Conservation (phyloP, 352 stramenopile genomes). For the Phytophthora idaei region DNA sequence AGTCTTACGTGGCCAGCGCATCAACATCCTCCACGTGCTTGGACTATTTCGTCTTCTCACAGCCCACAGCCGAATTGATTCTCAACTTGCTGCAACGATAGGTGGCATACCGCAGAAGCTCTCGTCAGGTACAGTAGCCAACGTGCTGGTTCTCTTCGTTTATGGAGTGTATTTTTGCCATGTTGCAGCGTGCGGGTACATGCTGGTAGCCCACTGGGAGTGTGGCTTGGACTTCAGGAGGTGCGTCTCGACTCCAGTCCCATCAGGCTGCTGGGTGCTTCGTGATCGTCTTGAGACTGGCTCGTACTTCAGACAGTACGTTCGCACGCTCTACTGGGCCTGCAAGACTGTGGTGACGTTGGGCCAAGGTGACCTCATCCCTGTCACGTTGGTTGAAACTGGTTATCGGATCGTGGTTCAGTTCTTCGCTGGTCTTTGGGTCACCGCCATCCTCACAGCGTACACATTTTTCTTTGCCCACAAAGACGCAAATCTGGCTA, state of each 20-base stretch:
- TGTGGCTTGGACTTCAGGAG: constrained; percentile 47
- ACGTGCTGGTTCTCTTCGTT: constrained; percentile 48
- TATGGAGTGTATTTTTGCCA: constrained; percentile 66
- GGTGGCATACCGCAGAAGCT: constrained; percentile 28
- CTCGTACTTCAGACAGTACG: constrained; percentile 52
- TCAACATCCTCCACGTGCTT: constrained; percentile 58
- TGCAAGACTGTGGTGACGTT: constrained; percentile 77
- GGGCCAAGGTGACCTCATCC: constrained; percentile 70
- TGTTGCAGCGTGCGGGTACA: constrained; percentile 60
- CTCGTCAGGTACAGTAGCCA: constrained; percentile 38
- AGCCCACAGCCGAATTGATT: constrained; percentile 13
- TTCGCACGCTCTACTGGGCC: constrained; percentile 70
- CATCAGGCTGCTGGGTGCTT: constrained; percentile 63
- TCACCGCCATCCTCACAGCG: constrained; percentile 67
- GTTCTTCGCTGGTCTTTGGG: constrained; percentile 67
- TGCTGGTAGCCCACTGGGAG: constrained; percentile 58
- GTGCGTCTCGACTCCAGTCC: constrained; percentile 18
- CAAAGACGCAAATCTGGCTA: constrained; percentile 63
- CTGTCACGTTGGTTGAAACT: constrained; percentile 59
- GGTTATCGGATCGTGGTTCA: constrained; percentile 66
- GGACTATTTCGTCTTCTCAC: constrained; percentile 32
- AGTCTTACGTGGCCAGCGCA: constrained; percentile 21
- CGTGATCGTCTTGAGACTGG: constrained; percentile 58
- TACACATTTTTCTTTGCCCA: constrained; percentile 79
- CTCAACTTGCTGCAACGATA: constrained; percentile 23